phyloP scores from a whole-genome alignment of 2,329 filamentous ascomycete species.

The Penicillium sclerotiorum region DNA sequence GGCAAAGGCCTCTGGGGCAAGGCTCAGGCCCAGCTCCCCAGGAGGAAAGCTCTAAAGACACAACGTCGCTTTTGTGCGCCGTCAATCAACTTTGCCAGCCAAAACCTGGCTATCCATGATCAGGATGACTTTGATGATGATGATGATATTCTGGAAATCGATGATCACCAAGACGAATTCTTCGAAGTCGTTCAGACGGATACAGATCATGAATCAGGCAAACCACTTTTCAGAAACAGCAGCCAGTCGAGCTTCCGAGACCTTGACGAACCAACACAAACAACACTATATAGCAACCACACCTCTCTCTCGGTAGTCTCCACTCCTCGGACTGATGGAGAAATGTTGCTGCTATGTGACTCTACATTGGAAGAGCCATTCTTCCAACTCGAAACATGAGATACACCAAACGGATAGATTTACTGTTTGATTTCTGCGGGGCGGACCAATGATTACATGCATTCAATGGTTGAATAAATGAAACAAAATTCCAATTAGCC shows the following conservation, averaged over 20 bases:
- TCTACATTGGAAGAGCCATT: too few species aligned
- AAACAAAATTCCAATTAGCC: too few species aligned
- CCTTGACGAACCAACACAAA: constrained; percentile 12
- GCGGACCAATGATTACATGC: too few species aligned
- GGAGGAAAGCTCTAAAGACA: neutral
- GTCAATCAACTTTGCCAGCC: too few species aligned
- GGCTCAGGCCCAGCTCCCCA: neutral
- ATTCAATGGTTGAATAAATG: too few species aligned
- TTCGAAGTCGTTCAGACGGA: neutral
- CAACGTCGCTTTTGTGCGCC: neutral
- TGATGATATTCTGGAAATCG: neutral
- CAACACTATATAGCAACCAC: constrained; percentile 5
- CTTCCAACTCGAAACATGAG: too few species aligned
- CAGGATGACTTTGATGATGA: neutral
- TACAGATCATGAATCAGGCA: constrained; percentile 5
- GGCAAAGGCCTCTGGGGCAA: neutral
- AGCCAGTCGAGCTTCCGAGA: constrained; percentile 17
- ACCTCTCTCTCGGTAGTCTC: neutral
- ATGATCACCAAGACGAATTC: neutral
- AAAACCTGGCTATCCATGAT: neutral
- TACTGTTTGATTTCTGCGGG: too few species aligned
- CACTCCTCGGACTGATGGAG: neutral
- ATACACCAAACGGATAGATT: neutral
- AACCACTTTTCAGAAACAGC: constrained; percentile 9
- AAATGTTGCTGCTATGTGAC: constrained; percentile 1